A percentile compares a stretch with the other conserved stretches of the same genome.
phyloP scores from a whole-genome alignment of 2,329 filamentous ascomycete species.

The Colletotrichum somersetense region DNA sequence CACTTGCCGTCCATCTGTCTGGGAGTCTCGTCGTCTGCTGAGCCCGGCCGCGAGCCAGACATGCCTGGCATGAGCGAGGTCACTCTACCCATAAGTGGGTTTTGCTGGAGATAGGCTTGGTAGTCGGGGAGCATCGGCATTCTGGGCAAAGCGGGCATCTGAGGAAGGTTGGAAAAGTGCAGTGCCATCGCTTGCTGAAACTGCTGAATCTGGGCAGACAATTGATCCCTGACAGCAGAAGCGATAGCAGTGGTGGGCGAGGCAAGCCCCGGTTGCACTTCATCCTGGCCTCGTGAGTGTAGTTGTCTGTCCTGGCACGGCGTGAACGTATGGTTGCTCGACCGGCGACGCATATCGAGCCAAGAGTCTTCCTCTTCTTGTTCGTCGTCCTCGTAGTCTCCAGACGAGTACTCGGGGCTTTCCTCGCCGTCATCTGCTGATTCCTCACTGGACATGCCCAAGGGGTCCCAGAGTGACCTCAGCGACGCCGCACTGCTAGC shows the following conservation, averaged over 20 bases:
- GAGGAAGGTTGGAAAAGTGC: conserved; percentile 69
- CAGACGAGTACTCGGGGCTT: conserved; percentile 60
- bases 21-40: conserved; percentile 54
- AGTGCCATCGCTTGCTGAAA: conserved; percentile 79
- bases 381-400: conserved; percentile 58
- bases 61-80: conserved; percentile 80
- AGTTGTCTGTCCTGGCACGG: conserved; percentile 41
- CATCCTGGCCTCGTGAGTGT: conserved; percentile 35
- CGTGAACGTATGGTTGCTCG: conserved; percentile 45
- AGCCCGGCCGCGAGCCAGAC: conserved; percentile 62
- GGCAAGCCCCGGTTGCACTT: conserved; percentile 51
- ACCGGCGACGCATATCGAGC: conserved; percentile 54
- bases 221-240: conserved; percentile 78
- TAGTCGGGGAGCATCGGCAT: conserved; percentile 78
- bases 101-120: conserved; percentile 72
- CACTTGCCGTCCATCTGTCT: conserved; percentile 69
- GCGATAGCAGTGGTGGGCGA: conserved; percentile 73
- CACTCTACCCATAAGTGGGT: conserved; percentile 77
- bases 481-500: conserved; percentile 77
- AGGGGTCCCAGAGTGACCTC: conserved; percentile 74
- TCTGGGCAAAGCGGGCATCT: conserved; percentile 65
- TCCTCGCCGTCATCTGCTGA: conserved; percentile 56
- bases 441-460: conserved; percentile 56
- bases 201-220: conserved; percentile 80
- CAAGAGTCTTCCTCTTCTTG: conserved; percentile 57